phyloP scores from a whole-genome alignment of 2,329 filamentous ascomycete genomes.

The Penicillium polonicum region DNA sequence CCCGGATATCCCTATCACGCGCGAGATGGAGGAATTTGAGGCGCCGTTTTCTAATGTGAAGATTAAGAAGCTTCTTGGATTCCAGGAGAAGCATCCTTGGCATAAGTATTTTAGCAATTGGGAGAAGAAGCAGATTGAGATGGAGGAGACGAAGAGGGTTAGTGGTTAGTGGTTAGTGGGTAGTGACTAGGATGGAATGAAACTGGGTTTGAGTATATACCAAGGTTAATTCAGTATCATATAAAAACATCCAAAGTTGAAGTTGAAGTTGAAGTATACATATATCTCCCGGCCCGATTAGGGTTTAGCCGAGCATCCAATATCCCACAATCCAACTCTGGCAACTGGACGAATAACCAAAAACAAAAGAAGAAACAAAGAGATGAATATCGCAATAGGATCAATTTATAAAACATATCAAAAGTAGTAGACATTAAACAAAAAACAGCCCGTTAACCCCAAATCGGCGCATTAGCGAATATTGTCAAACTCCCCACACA shows the following conservation, averaged over 20 bases:
- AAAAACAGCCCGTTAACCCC: background rate
- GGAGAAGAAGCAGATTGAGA: slow-evolving; percentile 14
- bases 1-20: slow-evolving; percentile 52
- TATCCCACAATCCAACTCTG: slow-evolving; percentile 26
- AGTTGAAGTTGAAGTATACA: too few species aligned
- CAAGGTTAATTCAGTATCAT: background rate
- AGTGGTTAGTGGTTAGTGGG: background rate
- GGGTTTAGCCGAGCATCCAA: slow-evolving; percentile 42
- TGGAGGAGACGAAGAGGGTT: background rate
- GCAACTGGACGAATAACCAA: background rate
- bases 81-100: slow-evolving; percentile 54
- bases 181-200: background rate
- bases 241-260: too few species aligned
- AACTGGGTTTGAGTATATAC: background rate
- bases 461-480: slow-evolving; percentile 24
- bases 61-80: slow-evolving; percentile 57
- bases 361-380: background rate
- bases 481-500: slow-evolving; percentile 28
- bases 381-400: background rate
- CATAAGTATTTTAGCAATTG: slow-evolving; percentile 18
- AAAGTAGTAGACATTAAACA: background rate
- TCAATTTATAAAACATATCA: background rate
- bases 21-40: slow-evolving; percentile 59
- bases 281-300: slow-evolving; percentile 20
- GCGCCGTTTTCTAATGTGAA: slow-evolving; percentile 62